A percentile compares a stretch with the other conserved stretches of the same genome.
Evolutionary conservation across 345 rosid genomes (phyloP).

Genomic region (Eucalyptus cloeziana): DNA sequence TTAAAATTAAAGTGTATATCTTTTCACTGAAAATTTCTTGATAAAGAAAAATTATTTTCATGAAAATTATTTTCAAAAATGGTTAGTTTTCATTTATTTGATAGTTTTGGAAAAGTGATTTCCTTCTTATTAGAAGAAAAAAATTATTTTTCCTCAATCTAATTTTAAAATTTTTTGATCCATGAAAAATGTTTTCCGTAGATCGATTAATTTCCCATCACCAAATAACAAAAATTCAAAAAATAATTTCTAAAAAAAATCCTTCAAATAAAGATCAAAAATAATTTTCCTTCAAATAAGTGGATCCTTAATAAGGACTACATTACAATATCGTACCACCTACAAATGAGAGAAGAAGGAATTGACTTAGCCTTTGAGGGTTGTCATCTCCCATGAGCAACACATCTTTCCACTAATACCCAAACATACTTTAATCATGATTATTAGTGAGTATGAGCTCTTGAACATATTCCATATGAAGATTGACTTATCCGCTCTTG

Average conservation of each 20-base stretch:
- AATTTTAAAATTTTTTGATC: fast-evolving
- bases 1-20: background rate
- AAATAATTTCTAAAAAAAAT: background rate
- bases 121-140: fast-evolving
- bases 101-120: background rate
- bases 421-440: background rate
- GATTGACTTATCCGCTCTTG: background rate
- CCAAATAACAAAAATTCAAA: background rate
- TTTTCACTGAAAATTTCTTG: background rate
- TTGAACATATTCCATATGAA: background rate
- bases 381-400: background rate
- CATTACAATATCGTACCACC: background rate
- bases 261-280: background rate
- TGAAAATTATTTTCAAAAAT: background rate
- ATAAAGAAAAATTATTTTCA: background rate
- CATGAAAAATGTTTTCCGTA: fast-evolving
- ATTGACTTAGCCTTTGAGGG: background rate
- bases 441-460: background rate
- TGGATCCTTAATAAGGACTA: background rate
- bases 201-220: background rate
- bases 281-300: background rate
- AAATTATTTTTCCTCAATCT: background rate
- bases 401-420: background rate
- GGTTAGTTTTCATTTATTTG: background rate
- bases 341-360: background rate